phyloP scores from a whole-genome alignment of 2,329 filamentous ascomycete genomes.

The Paracoccidioides brasiliensis region DNA sequence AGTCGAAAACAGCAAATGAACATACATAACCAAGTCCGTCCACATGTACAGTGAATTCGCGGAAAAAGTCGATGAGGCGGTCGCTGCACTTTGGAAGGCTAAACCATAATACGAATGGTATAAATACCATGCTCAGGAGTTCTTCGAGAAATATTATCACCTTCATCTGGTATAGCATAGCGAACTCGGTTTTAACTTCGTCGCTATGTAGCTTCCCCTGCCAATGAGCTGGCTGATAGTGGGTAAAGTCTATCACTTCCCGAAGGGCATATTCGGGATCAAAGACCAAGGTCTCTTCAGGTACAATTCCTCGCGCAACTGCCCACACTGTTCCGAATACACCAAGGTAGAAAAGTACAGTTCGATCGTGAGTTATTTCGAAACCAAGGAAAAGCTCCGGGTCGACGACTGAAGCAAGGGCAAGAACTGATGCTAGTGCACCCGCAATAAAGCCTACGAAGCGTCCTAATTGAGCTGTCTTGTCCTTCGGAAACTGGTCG shows the following conservation, averaged over 20 bases:
- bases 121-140: constrained; percentile 80
- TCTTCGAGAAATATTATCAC: constrained; percentile 86
- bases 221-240: constrained; percentile 86
- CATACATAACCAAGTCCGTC: constrained; percentile 93
- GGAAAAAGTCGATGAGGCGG: constrained; percentile 92
- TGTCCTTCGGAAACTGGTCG: constrained; percentile 91
- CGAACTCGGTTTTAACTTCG: constrained; percentile 83
- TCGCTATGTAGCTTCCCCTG: constrained; percentile 79
- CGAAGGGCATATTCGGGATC: constrained; percentile 82
- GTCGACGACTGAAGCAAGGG: constrained; percentile 72
- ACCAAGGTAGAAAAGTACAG: constrained; percentile 80
- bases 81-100: constrained; percentile 81
- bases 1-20: constrained; percentile 94
- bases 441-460: constrained; percentile 82
- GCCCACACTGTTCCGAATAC: constrained; percentile 75
- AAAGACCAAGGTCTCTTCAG: constrained; percentile 78
- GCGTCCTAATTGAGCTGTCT: constrained; percentile 70
- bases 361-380: constrained; percentile 78
- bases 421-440: constrained; percentile 72
- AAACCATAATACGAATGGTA: constrained; percentile 76
- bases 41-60: constrained; percentile 93
- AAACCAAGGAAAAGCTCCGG: constrained; percentile 84
- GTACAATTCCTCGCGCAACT: constrained; percentile 66
- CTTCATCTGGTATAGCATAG: constrained; percentile 81
- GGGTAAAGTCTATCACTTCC: constrained; percentile 83